Base-by-base conservation (phyloP, 768 basidiomycete genomes). In the Cubamyces sp. region DNA sequence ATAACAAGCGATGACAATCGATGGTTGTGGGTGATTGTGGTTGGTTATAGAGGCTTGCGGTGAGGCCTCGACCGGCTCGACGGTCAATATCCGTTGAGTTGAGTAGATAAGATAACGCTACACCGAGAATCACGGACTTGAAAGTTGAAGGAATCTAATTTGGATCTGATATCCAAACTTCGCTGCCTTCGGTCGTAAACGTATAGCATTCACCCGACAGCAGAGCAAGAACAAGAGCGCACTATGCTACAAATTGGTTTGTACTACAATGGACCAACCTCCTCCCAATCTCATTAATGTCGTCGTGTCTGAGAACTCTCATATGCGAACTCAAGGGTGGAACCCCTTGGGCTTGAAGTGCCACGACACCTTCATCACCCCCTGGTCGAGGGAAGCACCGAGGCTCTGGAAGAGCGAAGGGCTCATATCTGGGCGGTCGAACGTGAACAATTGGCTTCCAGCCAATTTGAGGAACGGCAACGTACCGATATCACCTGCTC, bases 321-420 rank as follows among this genome's bases (percentile, higher is more conserved):
- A 23, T 26, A 11, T 28, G 23, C 47, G 46, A 40, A 23, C 39
- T 60, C 53, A 60, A 9, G 60, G 60, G 12, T 53, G 41, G 65
- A 65, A 64, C 1, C 63, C 78, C 64, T 70, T 71, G 64, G 66
- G 65, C 83, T 82, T 79, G 75, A 85, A 87, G 61, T 84, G 68
- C 89, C 89, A 90, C 1, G 70, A 70, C 56, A 90, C 76, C 16
- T 68, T 54, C 25, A 90, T 67, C 28, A 78, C 78, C n/a, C 88
- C 88, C 11, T 74, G 68, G 56, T 64, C 70, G 23, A 87, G 80
- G 2, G 51, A 43, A 9, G 62, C 62, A 14, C 69, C 82, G 34
- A 91, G 68, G 52, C 82, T 62, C 65, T 82, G 4, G 74, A 91
- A 91, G 25, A 87, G 68, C 5, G 77, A 76, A 5, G 81, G 81